Conservation (phyloP, 768 basidiomycete species). For the Mycena olivaceomarginata region DNA sequence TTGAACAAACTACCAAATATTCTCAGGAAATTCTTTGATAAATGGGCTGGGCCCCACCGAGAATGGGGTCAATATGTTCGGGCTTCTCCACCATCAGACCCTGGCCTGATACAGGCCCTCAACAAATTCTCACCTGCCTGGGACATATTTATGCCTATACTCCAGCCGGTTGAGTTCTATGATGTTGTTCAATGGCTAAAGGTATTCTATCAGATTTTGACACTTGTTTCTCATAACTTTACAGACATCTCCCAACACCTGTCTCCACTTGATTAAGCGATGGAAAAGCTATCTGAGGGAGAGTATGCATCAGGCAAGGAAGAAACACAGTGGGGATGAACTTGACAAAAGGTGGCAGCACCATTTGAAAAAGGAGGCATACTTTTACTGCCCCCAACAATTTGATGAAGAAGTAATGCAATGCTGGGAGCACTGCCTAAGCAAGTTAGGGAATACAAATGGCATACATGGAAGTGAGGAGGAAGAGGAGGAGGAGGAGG, state of each 20-base stretch:
- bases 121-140: background rate
- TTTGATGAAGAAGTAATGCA: too few relatives aligned
- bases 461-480: too few relatives aligned
- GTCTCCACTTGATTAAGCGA: background rate
- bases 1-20: background rate
- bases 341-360: too few relatives aligned
- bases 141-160: background rate
- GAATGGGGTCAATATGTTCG: slow-evolving; percentile 12
- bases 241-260: background rate
- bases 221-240: background rate
- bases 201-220: too few relatives aligned
- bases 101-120: background rate
- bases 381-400: too few relatives aligned
- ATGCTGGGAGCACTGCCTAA: too few relatives aligned
- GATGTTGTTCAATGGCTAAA: slow-evolving; percentile 17
- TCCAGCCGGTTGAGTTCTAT: background rate
- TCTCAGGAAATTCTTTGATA: background rate
- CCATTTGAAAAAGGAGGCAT: too few relatives aligned
- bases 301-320: too few relatives aligned
- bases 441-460: too few relatives aligned
- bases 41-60: too few relatives aligned
- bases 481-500: too few relatives aligned
- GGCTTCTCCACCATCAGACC: background rate
- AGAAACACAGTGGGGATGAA: too few relatives aligned
- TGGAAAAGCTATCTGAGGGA: background rate